Evolutionary conservation across 257 asterid species (phyloP).

Genomic region (Capsicum chinense): DNA sequence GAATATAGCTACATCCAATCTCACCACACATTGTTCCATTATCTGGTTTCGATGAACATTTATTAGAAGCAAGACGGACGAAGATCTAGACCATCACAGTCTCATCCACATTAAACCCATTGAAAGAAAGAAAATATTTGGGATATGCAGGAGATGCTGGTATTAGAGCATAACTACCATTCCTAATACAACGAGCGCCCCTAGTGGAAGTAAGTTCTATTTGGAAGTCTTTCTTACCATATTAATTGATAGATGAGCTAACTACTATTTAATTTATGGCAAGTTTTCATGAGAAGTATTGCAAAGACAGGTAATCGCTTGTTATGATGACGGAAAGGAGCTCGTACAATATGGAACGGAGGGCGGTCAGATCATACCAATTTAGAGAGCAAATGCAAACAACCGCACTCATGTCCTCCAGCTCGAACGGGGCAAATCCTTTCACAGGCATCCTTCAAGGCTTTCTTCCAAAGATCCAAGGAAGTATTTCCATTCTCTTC

Average conservation of each 20-base stretch:
- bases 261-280: background rate
- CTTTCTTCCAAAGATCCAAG: constrained; percentile 83
- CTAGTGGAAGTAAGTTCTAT: background rate
- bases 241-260: background rate
- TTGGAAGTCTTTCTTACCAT: background rate
- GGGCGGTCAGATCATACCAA: constrained; percentile 51
- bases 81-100: background rate
- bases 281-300: background rate
- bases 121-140: background rate
- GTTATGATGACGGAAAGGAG: background rate
- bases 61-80: background rate
- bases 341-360: constrained; percentile 13
- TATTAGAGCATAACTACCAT: background rate
- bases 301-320: background rate
- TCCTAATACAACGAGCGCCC: background rate
- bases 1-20: constrained; percentile 95
- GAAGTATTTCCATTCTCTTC: constrained; percentile 76
- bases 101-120: background rate
- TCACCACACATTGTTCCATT: constrained; percentile 85
- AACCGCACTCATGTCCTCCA: constrained; percentile 74
- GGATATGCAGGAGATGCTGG: background rate
- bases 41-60: constrained; percentile 46
- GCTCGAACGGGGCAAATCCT: constrained; percentile 94
- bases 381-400: constrained; percentile 76
- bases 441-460: constrained; percentile 87